These are phyloP conservation scores for Yamadazyma conglobata DNA, from an alignment of 1,139 yeast genomes.

Conservation along the genomic window DNA sequence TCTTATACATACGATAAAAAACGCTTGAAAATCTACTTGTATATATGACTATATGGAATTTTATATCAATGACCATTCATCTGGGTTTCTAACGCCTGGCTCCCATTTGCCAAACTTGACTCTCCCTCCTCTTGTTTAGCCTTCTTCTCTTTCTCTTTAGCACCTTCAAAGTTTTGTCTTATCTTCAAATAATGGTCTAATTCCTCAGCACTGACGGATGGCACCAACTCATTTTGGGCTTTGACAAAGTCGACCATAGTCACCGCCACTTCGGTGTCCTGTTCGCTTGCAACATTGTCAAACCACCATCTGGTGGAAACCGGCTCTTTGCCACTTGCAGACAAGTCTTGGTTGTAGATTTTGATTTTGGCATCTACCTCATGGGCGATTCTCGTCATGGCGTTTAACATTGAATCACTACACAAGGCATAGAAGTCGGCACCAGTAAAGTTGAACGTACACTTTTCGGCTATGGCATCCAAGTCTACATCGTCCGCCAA, in stretches of 20 bases:
- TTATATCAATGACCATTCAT: too few relatives aligned
- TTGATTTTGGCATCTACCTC: slow-evolving; percentile 67
- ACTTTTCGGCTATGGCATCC: slow-evolving; percentile 55
- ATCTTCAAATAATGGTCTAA: slow-evolving; percentile 75
- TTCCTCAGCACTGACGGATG: slow-evolving; percentile 88
- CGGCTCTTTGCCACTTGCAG: slow-evolving; percentile 26
- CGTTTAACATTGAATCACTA: slow-evolving; percentile 91
- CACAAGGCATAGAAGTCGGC: slow-evolving; percentile 97
- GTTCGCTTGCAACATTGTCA: slow-evolving; percentile 68
- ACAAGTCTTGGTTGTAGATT: slow-evolving; percentile 40
- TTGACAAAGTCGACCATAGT: slow-evolving; percentile 67
- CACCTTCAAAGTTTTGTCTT: slow-evolving; percentile 73
- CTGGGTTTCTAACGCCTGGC: too few relatives aligned
- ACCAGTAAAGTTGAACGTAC: slow-evolving; percentile 91
- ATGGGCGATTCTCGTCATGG: slow-evolving; percentile 86
- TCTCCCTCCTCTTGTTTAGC: neutral
- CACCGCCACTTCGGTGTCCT: slow-evolving; percentile 70
- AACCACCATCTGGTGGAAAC: slow-evolving; percentile 87
- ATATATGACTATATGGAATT: too few relatives aligned
- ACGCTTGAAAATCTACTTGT: too few relatives aligned
- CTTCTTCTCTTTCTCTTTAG: slow-evolving; percentile 29
- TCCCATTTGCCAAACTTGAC: neutral
- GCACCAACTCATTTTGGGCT: slow-evolving; percentile 68
- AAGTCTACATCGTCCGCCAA: slow-evolving; percentile 62
- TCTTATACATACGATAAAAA: too few relatives aligned